Conservation (phyloP, 192 early-diverging fungal species). For the Backusella westeae region DNA sequence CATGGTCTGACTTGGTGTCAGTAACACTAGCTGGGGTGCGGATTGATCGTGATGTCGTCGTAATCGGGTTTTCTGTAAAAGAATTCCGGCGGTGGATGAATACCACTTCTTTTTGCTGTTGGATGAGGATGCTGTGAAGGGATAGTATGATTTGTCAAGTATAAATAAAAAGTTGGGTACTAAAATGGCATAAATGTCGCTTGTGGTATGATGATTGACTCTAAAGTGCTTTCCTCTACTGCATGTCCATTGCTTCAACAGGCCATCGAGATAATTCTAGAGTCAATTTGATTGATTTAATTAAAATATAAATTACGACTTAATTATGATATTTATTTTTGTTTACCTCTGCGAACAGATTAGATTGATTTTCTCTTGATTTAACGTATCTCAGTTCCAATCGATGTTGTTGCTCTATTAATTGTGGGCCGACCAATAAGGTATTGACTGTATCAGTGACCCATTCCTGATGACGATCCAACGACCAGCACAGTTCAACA, state of each 20-base stretch:
- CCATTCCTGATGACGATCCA: conserved; percentile 4
- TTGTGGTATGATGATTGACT: background rate
- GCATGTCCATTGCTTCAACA: background rate
- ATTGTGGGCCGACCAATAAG: conserved; percentile 3
- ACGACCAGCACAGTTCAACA: background rate
- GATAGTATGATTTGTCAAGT: background rate
- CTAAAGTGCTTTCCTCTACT: background rate
- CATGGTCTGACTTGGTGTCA: background rate
- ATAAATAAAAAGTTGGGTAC: background rate
- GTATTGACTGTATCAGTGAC: background rate
- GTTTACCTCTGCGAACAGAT: background rate
- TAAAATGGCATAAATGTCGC: background rate
- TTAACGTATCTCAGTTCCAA: background rate
- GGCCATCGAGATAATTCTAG: background rate
- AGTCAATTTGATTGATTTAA: conserved; percentile 34
- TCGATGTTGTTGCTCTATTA: conserved; percentile 7
- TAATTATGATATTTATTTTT: background rate
- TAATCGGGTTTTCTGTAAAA: background rate
- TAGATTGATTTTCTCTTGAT: background rate
- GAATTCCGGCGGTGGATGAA: background rate
- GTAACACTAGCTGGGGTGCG: background rate
- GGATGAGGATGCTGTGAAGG: background rate
- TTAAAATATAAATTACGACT: conserved; percentile 40
- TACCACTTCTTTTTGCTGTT: background rate
- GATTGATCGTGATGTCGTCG: background rate